Evolutionary conservation across 2,329 filamentous ascomycete species (phyloP).

Genomic region (Fusarium nisikadoi): DNA sequence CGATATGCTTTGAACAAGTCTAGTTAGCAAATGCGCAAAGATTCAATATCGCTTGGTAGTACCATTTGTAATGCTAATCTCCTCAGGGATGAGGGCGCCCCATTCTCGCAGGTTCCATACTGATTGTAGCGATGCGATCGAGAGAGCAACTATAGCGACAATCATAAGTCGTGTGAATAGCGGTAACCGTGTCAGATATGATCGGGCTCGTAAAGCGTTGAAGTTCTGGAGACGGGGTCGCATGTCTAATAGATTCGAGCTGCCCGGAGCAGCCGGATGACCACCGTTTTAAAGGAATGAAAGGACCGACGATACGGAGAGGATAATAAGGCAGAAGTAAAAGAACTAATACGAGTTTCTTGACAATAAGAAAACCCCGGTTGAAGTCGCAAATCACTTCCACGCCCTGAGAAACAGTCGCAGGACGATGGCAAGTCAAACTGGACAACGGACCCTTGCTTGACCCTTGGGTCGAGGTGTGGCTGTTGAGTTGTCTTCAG

Average conservation of each 20-base stretch:
- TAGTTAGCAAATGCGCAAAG: slow-evolving; percentile 7
- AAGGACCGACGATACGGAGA: neutral
- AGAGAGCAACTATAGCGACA: slow-evolving; percentile 69
- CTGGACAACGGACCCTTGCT: slow-evolving; percentile 37
- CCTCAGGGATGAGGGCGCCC: slow-evolving; percentile 81
- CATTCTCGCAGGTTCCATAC: slow-evolving; percentile 79
- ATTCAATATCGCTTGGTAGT: slow-evolving; percentile 30
- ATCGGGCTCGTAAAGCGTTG: slow-evolving; percentile 78
- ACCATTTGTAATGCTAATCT: slow-evolving; percentile 79
- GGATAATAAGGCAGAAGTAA: neutral
- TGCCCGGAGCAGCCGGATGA: slow-evolving; percentile 41
- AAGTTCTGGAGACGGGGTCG: slow-evolving; percentile 58
- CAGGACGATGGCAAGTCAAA: slow-evolving; percentile 29
- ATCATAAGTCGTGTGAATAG: slow-evolving; percentile 82
- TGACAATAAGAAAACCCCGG: neutral
- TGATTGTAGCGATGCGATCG: slow-evolving; percentile 74
- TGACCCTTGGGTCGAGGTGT: slow-evolving; percentile 11
- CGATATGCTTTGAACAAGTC: slow-evolving; percentile 75
- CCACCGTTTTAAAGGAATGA: slow-evolving; percentile 10
- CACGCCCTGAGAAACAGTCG: slow-evolving; percentile 27
- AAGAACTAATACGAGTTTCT: neutral
- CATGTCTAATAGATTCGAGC: slow-evolving; percentile 44
- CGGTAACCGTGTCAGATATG: slow-evolving; percentile 86
- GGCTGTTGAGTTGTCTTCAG: slow-evolving; percentile 21
- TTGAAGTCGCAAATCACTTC: slow-evolving; percentile 24